Evolutionary conservation across 108 stramenopile species (phyloP), one percentile per base, ranked within the genome.

Genomic region (Skeletonema marinoi): DNA sequence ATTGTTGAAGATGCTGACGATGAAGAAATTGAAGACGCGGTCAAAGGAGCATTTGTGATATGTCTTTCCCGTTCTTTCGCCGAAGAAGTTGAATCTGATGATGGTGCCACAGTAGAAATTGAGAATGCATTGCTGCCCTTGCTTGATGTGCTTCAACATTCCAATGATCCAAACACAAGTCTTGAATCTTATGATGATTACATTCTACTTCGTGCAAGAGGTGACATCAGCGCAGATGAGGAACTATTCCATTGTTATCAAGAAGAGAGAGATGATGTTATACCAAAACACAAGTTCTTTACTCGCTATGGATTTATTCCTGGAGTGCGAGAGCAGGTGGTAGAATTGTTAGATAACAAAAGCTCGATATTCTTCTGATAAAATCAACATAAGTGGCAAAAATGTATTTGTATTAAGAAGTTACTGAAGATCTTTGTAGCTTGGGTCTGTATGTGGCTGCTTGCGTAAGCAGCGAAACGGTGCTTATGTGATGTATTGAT

Each of bases 291-390:
- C 19, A 86, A 91, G 13, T 93, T 91, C 60, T 93, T 90, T 60
- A 91, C 89, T 0, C 70, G 88, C 33, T 93, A 88, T 85, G 93
- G 93, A 2, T 93, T 93, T 70, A 85, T 91, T 17, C 93, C 93
- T 1, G 90, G 90, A 4, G 86, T 90, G n/a, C 65, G 51, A 41
- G 84, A 83, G 56, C 82, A 85, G 4, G 86, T 93, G 17, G 73
- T 66, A 33, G 77, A 93, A 66, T 63, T 93, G 66, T 39, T 93
- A 11, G 36, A 70, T 46, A 80, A 88, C 56, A 84, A 80, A 75
- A 90, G 88, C 68, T 74, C 83, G 2, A 77, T 93, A 35, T 93
- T 93, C 39, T 91, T 87, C 65, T 78, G 19, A 61, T 25, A 1
- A 6, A 56, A 11, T 21, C 21, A 25, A 56, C 29, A 29, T 21